Base-by-base conservation (phyloP, 192 early-diverging fungal species). In the Coemansia nantahalensis region DNA sequence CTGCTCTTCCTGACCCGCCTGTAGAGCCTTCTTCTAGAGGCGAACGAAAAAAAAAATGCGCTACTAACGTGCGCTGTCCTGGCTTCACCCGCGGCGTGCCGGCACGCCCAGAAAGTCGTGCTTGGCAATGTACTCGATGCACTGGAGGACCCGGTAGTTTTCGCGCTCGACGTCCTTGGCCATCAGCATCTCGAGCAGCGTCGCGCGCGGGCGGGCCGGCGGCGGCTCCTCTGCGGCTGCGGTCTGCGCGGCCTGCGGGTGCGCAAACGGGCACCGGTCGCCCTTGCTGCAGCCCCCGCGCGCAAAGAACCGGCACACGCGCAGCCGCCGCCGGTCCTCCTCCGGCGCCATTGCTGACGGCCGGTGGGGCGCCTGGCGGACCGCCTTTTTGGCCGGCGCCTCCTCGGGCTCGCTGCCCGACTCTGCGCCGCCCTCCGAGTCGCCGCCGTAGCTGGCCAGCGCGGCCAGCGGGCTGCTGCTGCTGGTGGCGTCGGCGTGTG, bases 161-260 rank as follows among this genome's bases (percentile, higher is more conserved):
- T 77, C 73, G 18, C 73, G 61, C 8, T 64, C 73, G 48, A 77
- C 65, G 45, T 77, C 73, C 34, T 77, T 77, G 31, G 73, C 56
- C 49, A 77, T 50, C n/a, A 77, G 57, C 46, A 48, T 67, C 21
- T 49, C 50, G 28, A 75, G 44, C 23, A 59, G 52, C 24, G 57
- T 48, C 39, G 47, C 1, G 14, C 15, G 28, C 22, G 35, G n/a
- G 0, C 44, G 30, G 10, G 8, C 33, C 30, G 48, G 41, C 8
- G 23, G 10, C 12, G 39, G 35, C 22, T 21, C 31, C 10, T 23
- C 36, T 14, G 28, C n/a, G 15, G 45, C 7, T 37, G 47, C 15
- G 10, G 21, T 44, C 34, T 56, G 23, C 2, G 62, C 36, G 8
- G 51, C 62, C 1, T 63, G n/a, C n/a, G n/a, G 58, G 28, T 65